Evolutionary conservation across 805 yeast genomes (phyloP).

Genomic region (Candida pini): DNA sequence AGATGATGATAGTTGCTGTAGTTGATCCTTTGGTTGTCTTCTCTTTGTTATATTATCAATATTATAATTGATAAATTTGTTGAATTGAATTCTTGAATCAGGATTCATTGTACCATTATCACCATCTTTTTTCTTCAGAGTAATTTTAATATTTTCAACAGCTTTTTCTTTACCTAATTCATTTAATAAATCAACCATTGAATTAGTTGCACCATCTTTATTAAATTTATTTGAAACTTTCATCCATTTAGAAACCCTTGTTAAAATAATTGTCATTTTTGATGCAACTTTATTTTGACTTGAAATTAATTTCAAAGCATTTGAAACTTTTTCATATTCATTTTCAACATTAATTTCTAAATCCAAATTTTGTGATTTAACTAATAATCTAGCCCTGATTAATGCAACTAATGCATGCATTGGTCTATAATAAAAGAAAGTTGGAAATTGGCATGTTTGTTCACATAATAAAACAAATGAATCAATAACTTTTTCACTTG

Average conservation of each 20-base stretch:
- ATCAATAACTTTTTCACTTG: slow-evolving; percentile 41
- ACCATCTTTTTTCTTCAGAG: slow-evolving; percentile 20
- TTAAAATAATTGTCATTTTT: slow-evolving; percentile 30
- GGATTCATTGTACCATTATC: slow-evolving; percentile 23
- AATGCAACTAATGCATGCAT: slow-evolving; percentile 46
- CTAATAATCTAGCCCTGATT: slow-evolving; percentile 40
- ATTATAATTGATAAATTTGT: slow-evolving; percentile 23
- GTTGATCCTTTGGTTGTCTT: slow-evolving; percentile 1
- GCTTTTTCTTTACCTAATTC: slow-evolving; percentile 49
- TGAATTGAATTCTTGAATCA: slow-evolving; percentile 26
- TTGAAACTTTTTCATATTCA: slow-evolving; percentile 24
- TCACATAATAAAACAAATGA: slow-evolving; percentile 38
- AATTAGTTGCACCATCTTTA: slow-evolving; percentile 47
- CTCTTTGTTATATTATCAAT: slow-evolving; percentile 14
- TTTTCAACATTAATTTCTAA: slow-evolving; percentile 29
- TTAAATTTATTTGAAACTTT: slow-evolving; percentile 32
- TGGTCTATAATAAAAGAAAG: slow-evolving; percentile 48
- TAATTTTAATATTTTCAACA: slow-evolving; percentile 29
- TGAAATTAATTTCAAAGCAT: slow-evolving; percentile 19
- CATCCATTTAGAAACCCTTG: slow-evolving; percentile 35
- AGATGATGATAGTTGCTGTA: slow-evolving; percentile 1
- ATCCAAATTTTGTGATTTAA: slow-evolving; percentile 36
- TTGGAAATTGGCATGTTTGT: slow-evolving; percentile 38
- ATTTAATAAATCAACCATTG: slow-evolving; percentile 46
- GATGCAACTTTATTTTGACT: slow-evolving; percentile 27